Conservation (phyloP, 306 rosid species). For the Phaseolus lunatus region DNA sequence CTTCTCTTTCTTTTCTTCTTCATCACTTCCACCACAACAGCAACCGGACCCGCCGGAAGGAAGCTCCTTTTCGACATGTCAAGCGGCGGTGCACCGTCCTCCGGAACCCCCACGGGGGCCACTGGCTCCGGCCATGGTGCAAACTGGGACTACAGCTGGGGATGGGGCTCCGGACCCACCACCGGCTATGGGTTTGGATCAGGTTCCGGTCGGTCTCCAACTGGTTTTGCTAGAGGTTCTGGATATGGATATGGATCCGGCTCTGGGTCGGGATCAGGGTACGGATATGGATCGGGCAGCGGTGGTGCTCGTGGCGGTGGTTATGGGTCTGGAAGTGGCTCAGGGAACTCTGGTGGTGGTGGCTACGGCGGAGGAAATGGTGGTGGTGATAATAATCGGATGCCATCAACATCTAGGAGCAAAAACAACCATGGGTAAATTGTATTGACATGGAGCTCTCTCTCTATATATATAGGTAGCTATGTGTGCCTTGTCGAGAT, state of each 20-base stretch:
- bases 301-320: slow-evolving; percentile 70
- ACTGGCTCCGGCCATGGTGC: slow-evolving; percentile 78
- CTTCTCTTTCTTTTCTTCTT: slow-evolving; percentile 53
- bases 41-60: slow-evolving; percentile 25
- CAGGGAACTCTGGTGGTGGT: slow-evolving; percentile 48
- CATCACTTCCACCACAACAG: slow-evolving; percentile 14
- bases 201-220: slow-evolving; percentile 70
- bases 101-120: slow-evolving; percentile 59
- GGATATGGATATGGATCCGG: slow-evolving; percentile 79
- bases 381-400: slow-evolving; percentile 32
- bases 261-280: slow-evolving; percentile 63
- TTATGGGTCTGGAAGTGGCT: slow-evolving; percentile 64
- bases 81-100: slow-evolving; percentile 41
- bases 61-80: slow-evolving; percentile 45
- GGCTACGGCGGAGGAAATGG: slow-evolving; percentile 38
- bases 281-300: slow-evolving; percentile 63
- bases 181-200: slow-evolving; percentile 86
- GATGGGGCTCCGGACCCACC: slow-evolving; percentile 78
- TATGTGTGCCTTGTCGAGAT: slow-evolving; percentile 3
- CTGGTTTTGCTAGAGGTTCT: slow-evolving; percentile 64
- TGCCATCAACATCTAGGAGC: slow-evolving; percentile 32
- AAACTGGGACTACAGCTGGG: slow-evolving; percentile 84
- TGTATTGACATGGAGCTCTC: slow-evolving; percentile 1
- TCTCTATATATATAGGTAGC: slow-evolving; percentile 1
- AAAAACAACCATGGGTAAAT: slow-evolving; percentile 50